Conservation (phyloP, 2,329 filamentous ascomycete species). For the Apiospora malaysiana region DNA sequence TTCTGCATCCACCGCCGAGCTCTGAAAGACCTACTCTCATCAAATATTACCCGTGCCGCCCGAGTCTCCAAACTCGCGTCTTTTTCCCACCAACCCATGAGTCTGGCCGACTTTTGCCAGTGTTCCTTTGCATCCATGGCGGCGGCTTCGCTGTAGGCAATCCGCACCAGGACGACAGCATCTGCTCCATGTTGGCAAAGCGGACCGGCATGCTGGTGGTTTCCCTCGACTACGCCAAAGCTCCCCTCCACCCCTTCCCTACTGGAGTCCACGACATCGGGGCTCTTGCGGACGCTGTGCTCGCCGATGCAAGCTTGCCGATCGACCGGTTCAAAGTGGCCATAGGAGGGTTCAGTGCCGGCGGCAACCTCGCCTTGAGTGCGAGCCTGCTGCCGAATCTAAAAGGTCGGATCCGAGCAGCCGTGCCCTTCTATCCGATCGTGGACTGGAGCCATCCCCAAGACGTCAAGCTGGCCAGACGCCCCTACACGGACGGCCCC, state of each 20-base stretch:
- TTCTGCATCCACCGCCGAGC: slow-evolving; percentile 18
- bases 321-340: slow-evolving; percentile 46
- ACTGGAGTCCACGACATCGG: slow-evolving; percentile 44
- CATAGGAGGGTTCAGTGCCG: slow-evolving; percentile 51
- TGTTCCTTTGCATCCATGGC: slow-evolving; percentile 51
- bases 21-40: slow-evolving; percentile 4
- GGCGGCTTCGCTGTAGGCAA: slow-evolving; percentile 48
- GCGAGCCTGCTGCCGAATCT: slow-evolving; percentile 45
- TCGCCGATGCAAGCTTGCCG: slow-evolving; percentile 47
- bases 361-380: slow-evolving; percentile 48
- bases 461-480: slow-evolving; percentile 37
- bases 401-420: slow-evolving; percentile 37
- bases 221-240: slow-evolving; percentile 49
- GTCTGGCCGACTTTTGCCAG: slow-evolving; percentile 34
- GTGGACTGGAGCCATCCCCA: slow-evolving; percentile 45
- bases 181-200: slow-evolving; percentile 45
- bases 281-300: slow-evolving; percentile 40
- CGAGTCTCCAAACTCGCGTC: slow-evolving; percentile 21
- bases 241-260: slow-evolving; percentile 48
- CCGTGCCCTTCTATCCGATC: slow-evolving; percentile 45
- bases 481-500: slow-evolving; percentile 42
- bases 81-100: slow-evolving; percentile 30
- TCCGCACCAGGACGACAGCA: slow-evolving; percentile 45
- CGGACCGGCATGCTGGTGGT: slow-evolving; percentile 48
- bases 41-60: slow-evolving; percentile 21